Conservation (phyloP, 2,329 filamentous ascomycete species). For the Penicillium sp. region DNA sequence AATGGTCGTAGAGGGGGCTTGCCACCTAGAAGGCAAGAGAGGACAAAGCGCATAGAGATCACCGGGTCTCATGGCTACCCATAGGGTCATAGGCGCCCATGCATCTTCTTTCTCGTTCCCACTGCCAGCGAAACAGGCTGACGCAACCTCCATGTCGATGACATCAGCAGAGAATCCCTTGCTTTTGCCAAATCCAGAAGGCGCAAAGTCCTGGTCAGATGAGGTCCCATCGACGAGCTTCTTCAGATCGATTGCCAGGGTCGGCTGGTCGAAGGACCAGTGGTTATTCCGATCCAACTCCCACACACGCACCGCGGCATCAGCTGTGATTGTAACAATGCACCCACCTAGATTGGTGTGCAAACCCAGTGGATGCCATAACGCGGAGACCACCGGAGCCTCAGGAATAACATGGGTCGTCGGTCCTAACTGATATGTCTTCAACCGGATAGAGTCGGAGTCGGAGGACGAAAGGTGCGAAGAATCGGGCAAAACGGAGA, state of each 20-base stretch:
- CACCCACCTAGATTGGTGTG: conserved; percentile 63
- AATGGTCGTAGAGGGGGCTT: conserved; percentile 70
- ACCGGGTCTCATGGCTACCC: conserved; percentile 91
- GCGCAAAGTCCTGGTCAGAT: conserved; percentile 77
- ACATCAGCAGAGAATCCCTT: conserved; percentile 84
- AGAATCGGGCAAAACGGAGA: conserved; percentile 78
- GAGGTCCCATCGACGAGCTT: conserved; percentile 83
- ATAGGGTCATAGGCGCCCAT: conserved; percentile 95
- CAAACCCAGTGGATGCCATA: conserved; percentile 92
- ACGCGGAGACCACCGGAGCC: conserved; percentile 70
- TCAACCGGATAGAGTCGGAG: conserved; percentile 68
- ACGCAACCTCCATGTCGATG: conserved; percentile 90
- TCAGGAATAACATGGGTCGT: conserved; percentile 88
- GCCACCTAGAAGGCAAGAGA: conserved; percentile 82
- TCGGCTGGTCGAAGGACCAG: conserved; percentile 81
- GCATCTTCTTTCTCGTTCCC: conserved; percentile 58
- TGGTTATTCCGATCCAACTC: conserved; percentile 80
- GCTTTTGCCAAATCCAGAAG: conserved; percentile 69
- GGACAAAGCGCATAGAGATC: conserved; percentile 93
- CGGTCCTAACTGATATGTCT: conserved; percentile 86
- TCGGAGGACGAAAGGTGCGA: conserved; percentile 71
- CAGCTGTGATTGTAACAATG: conserved; percentile 81
- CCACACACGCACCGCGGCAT: conserved; percentile 87
- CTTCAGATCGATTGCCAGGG: conserved; percentile 80
- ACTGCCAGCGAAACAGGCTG: conserved; percentile 80